Evolutionary conservation across 2,329 filamentous ascomycete species (phyloP), one percentile per base, ranked within the genome.

Genomic region (Paecilomyces dactylethromorphus): DNA sequence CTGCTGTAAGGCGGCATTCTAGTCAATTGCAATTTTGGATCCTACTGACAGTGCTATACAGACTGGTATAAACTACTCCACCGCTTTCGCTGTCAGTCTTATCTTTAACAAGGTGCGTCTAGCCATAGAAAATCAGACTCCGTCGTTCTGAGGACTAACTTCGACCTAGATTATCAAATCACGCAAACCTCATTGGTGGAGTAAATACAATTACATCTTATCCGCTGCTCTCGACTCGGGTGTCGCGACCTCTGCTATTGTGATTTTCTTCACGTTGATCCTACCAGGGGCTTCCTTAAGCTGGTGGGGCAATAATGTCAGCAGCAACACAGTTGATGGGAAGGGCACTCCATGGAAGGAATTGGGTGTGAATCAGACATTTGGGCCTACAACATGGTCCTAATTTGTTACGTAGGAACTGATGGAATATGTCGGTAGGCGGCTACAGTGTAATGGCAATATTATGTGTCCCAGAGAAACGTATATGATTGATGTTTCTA

Each of bases 251-350:
- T 70, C 75, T 0, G 76, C 74, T 0, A 71, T 79, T 10, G 66
- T 78, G n/a, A 78, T 78, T 21, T 78, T 78, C 66, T 78, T 79
- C 54, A 73, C 69, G 31, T 71, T 78, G 45, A 73, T 72, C n/a
- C 75, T 79, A 45, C 74, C 74, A 0, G 74, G 73, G 2, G 69
- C 72, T 4, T 64, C 66, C 3, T 59, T 78, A 52, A 66, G 60
- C 45, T 78, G 76, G 76, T 78, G 76, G 76, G 76, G 76, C 0
- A 80, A 78, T 45, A 72, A 67, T 6, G 69, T 74, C 11, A 71
- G 66, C 54, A 57, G 52, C 22, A 57, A 63, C 0, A 79, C 78
- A 1, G 76, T 76, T 1, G 78, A 80, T 62, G 74, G 73, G 0
- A 66, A 67, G 56, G 76, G 76, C 6, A 74, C 71, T 3, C 71